Percentiles rank a stretch among this genome's conserved stretches.
Conservation (phyloP, 371 early-diverging fungal genomes). For the Mucor circinelloides region DNA sequence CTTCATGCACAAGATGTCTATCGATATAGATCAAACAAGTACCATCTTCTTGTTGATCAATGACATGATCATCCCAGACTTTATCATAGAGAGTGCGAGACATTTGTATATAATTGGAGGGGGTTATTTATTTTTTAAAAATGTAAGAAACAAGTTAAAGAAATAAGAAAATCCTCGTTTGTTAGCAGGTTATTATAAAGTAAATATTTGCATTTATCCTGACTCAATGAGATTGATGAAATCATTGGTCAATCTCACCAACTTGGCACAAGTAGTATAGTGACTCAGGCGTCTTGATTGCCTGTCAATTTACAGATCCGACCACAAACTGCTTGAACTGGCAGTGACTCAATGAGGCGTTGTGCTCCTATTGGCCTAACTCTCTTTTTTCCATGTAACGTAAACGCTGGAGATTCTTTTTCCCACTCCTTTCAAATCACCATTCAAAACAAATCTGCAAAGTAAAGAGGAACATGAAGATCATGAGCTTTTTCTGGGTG, state of each 20-base stretch:
- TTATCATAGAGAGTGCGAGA: constrained; percentile 56
- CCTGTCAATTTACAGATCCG: constrained; percentile 24
- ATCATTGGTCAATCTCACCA: constrained; percentile 11
- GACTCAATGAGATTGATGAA: constrained; percentile 13
- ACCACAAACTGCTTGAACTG: not conserved
- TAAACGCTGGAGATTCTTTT: constrained; percentile 7
- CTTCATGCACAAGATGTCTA: constrained; percentile 72
- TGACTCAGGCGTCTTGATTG: constrained; percentile 17
- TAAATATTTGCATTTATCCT: constrained; percentile 22
- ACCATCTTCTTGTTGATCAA: constrained; percentile 58
- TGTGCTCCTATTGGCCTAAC: not conserved
- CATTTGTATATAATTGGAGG: constrained; percentile 26
- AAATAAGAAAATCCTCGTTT: constrained; percentile 1
- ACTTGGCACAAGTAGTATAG: not conserved
- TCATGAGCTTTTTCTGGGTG: not conserved
- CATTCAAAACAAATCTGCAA: not conserved
- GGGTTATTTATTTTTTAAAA: not conserved
- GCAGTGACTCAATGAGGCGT: constrained; percentile 10
- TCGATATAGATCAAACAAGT: constrained; percentile 72
- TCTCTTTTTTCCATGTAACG: not conserved
- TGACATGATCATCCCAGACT: constrained; percentile 52
- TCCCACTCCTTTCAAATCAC: not conserved
- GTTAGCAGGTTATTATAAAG: constrained; percentile 1
- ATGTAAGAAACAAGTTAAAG: constrained; percentile 17
- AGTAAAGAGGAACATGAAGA: not conserved